Evolutionary conservation across 73 alveolate species (phyloP).

Genomic region (Tetrahymena elliotti): DNA sequence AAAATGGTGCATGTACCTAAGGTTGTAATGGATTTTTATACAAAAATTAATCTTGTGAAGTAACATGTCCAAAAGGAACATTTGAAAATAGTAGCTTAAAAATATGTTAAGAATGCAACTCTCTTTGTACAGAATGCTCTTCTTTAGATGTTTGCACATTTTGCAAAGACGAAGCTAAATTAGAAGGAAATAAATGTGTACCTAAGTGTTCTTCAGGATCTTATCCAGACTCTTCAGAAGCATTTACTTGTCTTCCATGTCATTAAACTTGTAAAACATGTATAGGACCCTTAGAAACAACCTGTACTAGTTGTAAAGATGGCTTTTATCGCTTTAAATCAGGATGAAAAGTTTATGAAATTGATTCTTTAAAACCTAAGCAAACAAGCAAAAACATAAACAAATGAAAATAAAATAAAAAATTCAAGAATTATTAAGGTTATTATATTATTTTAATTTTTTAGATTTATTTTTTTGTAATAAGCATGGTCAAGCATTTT

Average conservation of each 20-base stretch:
- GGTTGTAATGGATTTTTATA: not conserved
- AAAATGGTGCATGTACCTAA: not conserved
- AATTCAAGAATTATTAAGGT: too few relatives aligned
- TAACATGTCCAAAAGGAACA: not conserved
- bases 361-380: too few relatives aligned
- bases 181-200: not conserved
- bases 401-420: too few relatives aligned
- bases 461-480: too few relatives aligned
- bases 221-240: not conserved
- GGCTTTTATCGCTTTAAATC: not conserved
- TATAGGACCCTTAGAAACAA: not conserved
- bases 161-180: not conserved
- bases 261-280: not conserved
- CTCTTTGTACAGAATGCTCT: not conserved
- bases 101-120: not conserved
- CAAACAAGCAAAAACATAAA: too few relatives aligned
- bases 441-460: too few relatives aligned
- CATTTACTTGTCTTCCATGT: not conserved
- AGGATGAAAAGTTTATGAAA: not conserved
- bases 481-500: too few relatives aligned
- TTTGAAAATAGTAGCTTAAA: not conserved
- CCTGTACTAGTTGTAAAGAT: not conserved
- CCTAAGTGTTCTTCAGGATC: not conserved
- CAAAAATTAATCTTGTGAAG: not conserved
- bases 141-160: not conserved